Conservation (phyloP, 2,329 filamentous ascomycete genomes). For the Xylariaceae sp. region DNA sequence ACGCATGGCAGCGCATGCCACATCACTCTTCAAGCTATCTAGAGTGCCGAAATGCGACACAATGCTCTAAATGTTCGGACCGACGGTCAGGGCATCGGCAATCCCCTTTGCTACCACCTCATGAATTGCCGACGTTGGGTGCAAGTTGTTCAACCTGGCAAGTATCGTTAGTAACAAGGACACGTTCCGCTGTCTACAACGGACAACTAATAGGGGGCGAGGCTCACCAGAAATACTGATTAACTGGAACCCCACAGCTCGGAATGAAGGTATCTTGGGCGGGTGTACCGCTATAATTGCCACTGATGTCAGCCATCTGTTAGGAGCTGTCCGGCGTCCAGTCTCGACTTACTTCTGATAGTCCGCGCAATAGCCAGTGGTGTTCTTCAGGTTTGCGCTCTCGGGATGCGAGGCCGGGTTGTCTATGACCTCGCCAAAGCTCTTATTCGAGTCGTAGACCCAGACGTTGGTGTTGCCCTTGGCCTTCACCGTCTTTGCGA, state of each 20-base stretch:
- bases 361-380: conserved; percentile 46
- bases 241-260: conserved; percentile 49
- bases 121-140: conserved; percentile 60
- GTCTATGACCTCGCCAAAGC: conserved; percentile 49
- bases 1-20: too few relatives aligned
- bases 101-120: conserved; percentile 51
- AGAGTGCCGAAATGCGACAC: too few relatives aligned
- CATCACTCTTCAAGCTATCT: too few relatives aligned
- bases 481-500: conserved; percentile 38
- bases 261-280: conserved; percentile 35
- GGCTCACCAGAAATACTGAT: conserved; percentile 63
- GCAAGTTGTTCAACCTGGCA: conserved; percentile 57
- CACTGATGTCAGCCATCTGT: conserved; percentile 13
- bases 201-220: too few relatives aligned
- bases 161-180: too few relatives aligned
- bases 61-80: conserved; percentile 39
- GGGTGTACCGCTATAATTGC: conserved; percentile 41
- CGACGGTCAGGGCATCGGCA: conserved; percentile 33
- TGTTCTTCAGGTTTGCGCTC: conserved; percentile 49
- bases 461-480: conserved; percentile 43
- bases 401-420: conserved; percentile 43
- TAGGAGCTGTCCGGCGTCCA: background rate
- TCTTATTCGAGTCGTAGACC: conserved; percentile 45
- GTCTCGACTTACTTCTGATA: conserved; percentile 51
- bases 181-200: too few relatives aligned